A percentile compares a stretch with the other conserved stretches of the same genome.
Conservation (phyloP, 2,329 filamentous ascomycete genomes). For the Gaeumannomyces sp. region DNA sequence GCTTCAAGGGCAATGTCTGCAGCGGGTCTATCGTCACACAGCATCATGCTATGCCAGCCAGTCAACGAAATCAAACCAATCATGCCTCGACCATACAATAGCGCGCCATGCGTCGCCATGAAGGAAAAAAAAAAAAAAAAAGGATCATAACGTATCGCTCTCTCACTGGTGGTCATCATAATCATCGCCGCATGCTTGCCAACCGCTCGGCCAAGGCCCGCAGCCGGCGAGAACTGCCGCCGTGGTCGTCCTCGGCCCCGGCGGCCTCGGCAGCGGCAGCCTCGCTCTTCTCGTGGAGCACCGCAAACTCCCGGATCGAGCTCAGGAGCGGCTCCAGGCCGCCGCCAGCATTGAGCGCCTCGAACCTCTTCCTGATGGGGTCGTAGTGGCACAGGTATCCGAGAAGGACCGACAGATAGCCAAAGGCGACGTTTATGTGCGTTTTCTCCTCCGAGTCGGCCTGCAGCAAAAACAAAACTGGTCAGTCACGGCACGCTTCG, state of each 20-base stretch:
- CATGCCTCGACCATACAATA: neutral
- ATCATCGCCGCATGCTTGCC: neutral
- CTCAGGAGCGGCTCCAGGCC: constrained; percentile 40
- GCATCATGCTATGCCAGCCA: neutral
- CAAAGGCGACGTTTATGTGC: constrained; percentile 74
- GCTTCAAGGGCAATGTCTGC: no score
- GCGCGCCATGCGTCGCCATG: neutral
- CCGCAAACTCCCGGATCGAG: constrained; percentile 50
- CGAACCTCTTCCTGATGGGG: constrained; percentile 37
- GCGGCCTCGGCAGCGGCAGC: neutral
- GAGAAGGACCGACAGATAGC: constrained; percentile 78
- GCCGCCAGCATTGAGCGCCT: constrained; percentile 33
- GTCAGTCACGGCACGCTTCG: constrained; percentile 11
- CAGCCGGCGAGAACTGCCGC: neutral
- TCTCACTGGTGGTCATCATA: neutral
- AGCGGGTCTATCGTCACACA: neutral
- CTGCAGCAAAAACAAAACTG: constrained; percentile 29
- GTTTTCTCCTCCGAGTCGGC: constrained; percentile 68
- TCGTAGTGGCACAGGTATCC: constrained; percentile 67
- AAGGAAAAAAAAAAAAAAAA: no score
- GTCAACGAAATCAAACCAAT: neutral
- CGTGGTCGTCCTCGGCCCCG: neutral
- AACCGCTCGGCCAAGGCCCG: neutral
- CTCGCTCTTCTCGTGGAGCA: constrained; percentile 41
- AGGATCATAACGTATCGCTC: neutral